A percentile compares a stretch with the other conserved stretches of the same genome.
Conservation (phyloP, 1,284 basidiomycete species). For the Mycena citricolor region DNA sequence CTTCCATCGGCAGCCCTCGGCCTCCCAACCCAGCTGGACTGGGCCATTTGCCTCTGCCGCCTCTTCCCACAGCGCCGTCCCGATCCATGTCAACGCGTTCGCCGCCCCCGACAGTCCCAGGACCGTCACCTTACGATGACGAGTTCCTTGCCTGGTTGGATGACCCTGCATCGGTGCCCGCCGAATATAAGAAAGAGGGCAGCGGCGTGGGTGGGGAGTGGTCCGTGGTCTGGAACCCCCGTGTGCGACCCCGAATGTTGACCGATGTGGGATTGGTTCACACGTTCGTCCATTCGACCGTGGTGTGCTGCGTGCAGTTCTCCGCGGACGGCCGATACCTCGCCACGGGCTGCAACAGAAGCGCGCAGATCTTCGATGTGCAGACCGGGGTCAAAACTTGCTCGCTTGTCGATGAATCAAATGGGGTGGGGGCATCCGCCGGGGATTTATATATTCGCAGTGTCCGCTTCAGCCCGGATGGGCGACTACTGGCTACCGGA, state of each 20-base stretch:
- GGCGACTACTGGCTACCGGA: slow-evolving; percentile 78
- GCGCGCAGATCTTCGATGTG: slow-evolving; percentile 90
- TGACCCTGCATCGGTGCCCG: slow-evolving; percentile 37
- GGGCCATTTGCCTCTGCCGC: too few relatives aligned
- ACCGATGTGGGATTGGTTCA: slow-evolving; percentile 90
- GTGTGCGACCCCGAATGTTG: slow-evolving; percentile 64
- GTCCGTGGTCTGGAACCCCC: slow-evolving; percentile 93
- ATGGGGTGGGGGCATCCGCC: slow-evolving; percentile 24
- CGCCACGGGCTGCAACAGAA: slow-evolving; percentile 89
- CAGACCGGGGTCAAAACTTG: slow-evolving; percentile 83
- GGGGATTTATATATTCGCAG: slow-evolving; percentile 84
- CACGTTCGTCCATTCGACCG: slow-evolving; percentile 91
- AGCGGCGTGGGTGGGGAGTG: too few relatives aligned
- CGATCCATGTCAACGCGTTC: not conserved
- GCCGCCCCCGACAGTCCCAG: too few relatives aligned
- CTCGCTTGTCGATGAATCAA: slow-evolving; percentile 2
- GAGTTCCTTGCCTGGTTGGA: slow-evolving; percentile 26
- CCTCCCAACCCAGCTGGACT: too few relatives aligned
- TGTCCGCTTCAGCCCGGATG: slow-evolving; percentile 84
- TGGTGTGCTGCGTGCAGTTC: slow-evolving; percentile 92
- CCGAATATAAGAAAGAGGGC: slow-evolving; percentile 57
- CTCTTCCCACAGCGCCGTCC: too few relatives aligned
- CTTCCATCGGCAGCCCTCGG: too few relatives aligned
- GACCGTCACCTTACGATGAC: not conserved
- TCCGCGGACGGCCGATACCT: slow-evolving; percentile 87